These are phyloP conservation scores for Jacaranda copaia DNA, from an alignment of 257 asterid genomes.

Conservation along the genomic window DNA sequence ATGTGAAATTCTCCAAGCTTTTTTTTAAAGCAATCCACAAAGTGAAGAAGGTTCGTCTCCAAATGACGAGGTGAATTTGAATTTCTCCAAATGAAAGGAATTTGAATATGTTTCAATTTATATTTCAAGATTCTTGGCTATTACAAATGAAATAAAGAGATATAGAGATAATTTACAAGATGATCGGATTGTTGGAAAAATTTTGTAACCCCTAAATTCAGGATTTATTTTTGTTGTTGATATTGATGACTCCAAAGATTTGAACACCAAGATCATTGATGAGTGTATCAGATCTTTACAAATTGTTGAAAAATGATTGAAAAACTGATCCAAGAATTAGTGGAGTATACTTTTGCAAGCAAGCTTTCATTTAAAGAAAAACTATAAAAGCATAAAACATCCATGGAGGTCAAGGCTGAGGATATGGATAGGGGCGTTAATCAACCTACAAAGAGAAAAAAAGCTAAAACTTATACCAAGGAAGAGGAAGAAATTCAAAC, in stretches of 20 bases:
- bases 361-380: too few relatives aligned
- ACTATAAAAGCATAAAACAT: too few relatives aligned
- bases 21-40: neutral
- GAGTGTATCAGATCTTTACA: constrained; percentile 8
- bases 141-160: too few relatives aligned
- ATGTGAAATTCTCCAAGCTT: constrained; percentile 23
- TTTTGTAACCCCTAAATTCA: neutral
- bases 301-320: constrained; percentile 22
- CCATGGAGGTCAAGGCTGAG: neutral
- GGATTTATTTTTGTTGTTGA: neutral
- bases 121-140: too few relatives aligned
- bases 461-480: neutral
- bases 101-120: too few relatives aligned
- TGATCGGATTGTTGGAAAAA: neutral
- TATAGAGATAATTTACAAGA: neutral
- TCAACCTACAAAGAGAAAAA: neutral
- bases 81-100: too few relatives aligned
- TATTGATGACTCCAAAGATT: constrained; percentile 6
- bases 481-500: too few relatives aligned
- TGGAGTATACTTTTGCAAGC: too few relatives aligned
- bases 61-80: neutral
- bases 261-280: neutral
- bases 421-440: neutral
- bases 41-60: constrained; percentile 1
- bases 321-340: neutral